Evolutionary conservation across 2,329 filamentous ascomycete species (phyloP).

Genomic region (Colletotrichum sidae): DNA sequence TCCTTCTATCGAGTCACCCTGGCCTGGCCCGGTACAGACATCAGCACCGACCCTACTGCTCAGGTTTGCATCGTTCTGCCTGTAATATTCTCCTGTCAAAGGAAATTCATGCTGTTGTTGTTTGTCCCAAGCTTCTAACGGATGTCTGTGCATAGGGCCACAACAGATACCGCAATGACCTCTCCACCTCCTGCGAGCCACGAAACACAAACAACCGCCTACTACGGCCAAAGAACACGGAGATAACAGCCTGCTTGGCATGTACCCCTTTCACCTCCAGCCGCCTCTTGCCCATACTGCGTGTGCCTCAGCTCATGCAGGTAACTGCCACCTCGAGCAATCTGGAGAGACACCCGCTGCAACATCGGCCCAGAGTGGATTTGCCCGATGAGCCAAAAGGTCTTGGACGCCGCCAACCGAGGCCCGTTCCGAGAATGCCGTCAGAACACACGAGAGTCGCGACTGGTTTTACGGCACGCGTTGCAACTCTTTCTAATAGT

Average conservation of each 20-base stretch:
- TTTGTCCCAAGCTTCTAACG: too few species aligned
- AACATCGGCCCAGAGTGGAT: slow-evolving; percentile 22
- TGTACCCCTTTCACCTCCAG: not conserved
- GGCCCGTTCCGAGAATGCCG: slow-evolving; percentile 11
- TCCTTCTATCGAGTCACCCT: too few species aligned
- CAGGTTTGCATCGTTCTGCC: too few species aligned
- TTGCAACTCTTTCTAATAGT: not conserved
- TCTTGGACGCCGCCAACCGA: slow-evolving; percentile 31
- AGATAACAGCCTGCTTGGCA: not conserved
- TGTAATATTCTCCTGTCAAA: too few species aligned
- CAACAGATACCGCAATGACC: too few species aligned
- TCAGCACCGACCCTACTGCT: too few species aligned
- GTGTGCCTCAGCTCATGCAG: slow-evolving; percentile 9
- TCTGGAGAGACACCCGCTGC: slow-evolving; percentile 16
- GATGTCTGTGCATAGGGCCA: too few species aligned
- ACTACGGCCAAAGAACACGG: not conserved
- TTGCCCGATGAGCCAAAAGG: slow-evolving; percentile 16
- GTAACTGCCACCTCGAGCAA: slow-evolving; percentile 9
- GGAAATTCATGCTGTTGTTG: not conserved
- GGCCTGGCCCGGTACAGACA: too few species aligned
- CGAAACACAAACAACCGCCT: not conserved
- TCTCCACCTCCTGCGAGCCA: too few species aligned
- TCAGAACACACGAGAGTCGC: not conserved
- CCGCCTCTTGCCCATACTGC: not conserved
- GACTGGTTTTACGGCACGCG: slow-evolving; percentile 1